Base-by-base conservation (phyloP, 2,329 filamentous ascomycete species). In the Aspergillus sp. region DNA sequence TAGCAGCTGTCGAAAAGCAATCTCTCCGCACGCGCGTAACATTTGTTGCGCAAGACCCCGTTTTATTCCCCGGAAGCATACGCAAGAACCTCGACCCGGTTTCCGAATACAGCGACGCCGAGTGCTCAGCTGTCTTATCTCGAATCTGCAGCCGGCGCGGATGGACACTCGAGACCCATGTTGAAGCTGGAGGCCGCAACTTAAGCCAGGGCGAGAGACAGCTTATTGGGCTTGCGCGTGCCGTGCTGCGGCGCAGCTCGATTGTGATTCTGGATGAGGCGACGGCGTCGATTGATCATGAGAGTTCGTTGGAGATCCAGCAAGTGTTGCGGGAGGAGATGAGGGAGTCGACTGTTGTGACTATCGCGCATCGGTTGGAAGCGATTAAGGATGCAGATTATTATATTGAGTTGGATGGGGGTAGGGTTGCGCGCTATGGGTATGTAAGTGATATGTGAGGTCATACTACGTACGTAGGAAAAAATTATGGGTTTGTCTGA, bases 261-360 rank as follows among this genome's bases (percentile, higher is more conserved):
- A 81, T 89, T 60, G 77, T 89, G 9, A 82, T 89, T 51, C 79
- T 89, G 66, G 87, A 89, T 64, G 87, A 89, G 65, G 86, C 86
- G 3, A 88, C 86, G 2, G 85, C 86, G 2, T 85, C 82, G 49
- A 86, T 88, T 60, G 86, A 89, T 68, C 78, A 81, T 52, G 84
- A 87, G 61, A 88, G 85, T 1, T 84, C 85, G 15, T 65, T 73
- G n/a, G 73, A 75, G 43, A 74, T 75, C 4, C 73, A 76, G 62
- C 68, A 71, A 48, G 69, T 75, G 7, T 62, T 75, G 3, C 57
- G 73, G 3, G 70, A 74, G 49, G 73, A 76, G 57, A 63, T 76
- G 62, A 62, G 62, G 27, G 64, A 72, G 39, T 75, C 72, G 37
- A 89, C 86, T 0, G 85, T 89, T 14, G 81, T 89, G 56, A 86